phyloP scores from a whole-genome alignment of 2,329 filamentous ascomycete species.

The Claviceps africana region DNA sequence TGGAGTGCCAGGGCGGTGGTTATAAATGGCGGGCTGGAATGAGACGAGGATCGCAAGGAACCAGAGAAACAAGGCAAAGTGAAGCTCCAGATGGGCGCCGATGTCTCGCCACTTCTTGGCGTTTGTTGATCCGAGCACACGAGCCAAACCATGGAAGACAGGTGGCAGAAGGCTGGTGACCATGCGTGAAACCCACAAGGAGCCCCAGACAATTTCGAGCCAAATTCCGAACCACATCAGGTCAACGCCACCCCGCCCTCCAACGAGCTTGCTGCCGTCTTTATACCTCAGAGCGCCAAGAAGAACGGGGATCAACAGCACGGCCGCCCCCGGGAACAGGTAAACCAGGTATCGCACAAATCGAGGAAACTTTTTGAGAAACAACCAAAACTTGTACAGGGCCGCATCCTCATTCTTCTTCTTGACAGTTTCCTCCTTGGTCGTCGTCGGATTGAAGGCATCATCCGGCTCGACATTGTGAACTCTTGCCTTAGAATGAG shows the following conservation, averaged over 20 bases:
- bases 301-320: constrained; percentile 33
- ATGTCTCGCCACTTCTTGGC: constrained; percentile 89
- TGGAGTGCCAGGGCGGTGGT: constrained; percentile 28
- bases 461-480: constrained; percentile 28
- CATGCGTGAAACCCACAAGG: constrained; percentile 63
- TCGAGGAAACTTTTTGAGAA: constrained; percentile 35
- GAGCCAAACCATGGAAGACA: constrained; percentile 40
- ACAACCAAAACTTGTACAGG: constrained; percentile 28
- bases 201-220: constrained; percentile 87
- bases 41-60: constrained; percentile 75
- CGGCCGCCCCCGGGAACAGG: constrained; percentile 28
- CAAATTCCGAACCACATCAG: constrained; percentile 90
- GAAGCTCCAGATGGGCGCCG: constrained; percentile 71
- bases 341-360: constrained; percentile 36
- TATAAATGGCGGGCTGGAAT: constrained; percentile 67
- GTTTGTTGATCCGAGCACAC: constrained; percentile 66
- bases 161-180: constrained; percentile 35
- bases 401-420: constrained; percentile 20
- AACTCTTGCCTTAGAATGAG: constrained; percentile 16
- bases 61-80: constrained; percentile 82
- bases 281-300: constrained; percentile 27
- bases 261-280: constrained; percentile 32
- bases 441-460: constrained; percentile 27
- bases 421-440: constrained; percentile 16
- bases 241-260: constrained; percentile 57